Evolutionary conservation across 345 rosid species (phyloP), one percentile per base, ranked within the genome.

Genomic region (Eutrema japonicum): DNA sequence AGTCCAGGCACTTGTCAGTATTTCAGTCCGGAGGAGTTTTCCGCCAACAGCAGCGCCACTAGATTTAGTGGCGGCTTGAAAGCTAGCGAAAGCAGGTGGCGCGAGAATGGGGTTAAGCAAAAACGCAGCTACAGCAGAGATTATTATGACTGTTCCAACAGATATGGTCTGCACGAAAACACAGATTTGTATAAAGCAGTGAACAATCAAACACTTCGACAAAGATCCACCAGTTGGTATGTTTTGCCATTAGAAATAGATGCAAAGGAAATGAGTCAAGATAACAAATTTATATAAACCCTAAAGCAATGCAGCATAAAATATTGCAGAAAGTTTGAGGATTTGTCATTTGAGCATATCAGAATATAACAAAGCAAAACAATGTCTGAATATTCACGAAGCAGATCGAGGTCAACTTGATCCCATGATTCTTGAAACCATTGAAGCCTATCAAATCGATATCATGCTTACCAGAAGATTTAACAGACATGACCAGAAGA

Each of bases 1-100:
- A 27, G 97, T 83, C 96, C 96, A 92, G 2, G 96, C 96, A 73
- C 97, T 92, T 7, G 77, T 88, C 18, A 95, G 58, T 33, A 92
- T 66, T 42, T 87, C 96, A n/a, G 88, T 75, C 10, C 67, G 79
- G 62, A 91, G 37, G 10, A 89, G 79, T 47, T 82, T 81, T 1
- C 85, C 69, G 14, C 96, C 92, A 50, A 79, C 85, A 10, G 81
- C 80, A 70, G 86, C 82, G 84, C 88, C 54, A 6, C 79, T 80
- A 10, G 87, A 70, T 41, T 74, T 86, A 27, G 85, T 78, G 5
- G 91, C 85, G 14, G 86, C 71, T 71, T 87, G 92, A 62, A 89
- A 88, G 59, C 86, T 81, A 36, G 99, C 99, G 22, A 82, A 84
- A 36, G 96, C 97, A 8, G 96, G 88, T 7, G 92, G 84, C 10